Conservation (phyloP, 2,329 filamentous ascomycete species). For the Aspergillus ruber region DNA sequence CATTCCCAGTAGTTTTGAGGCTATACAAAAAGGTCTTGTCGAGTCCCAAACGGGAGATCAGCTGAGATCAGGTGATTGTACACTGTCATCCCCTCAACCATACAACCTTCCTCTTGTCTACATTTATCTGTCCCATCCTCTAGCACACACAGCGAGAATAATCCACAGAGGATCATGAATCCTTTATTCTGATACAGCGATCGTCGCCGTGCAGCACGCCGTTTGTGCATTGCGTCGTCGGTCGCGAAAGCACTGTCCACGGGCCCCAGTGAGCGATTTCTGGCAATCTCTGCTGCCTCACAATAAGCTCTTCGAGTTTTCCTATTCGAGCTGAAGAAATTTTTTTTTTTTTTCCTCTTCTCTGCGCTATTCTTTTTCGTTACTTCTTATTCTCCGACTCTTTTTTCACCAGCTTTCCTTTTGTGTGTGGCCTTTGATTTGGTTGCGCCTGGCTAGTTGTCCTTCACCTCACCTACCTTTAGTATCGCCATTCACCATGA, state of each 20-base stretch:
- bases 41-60: too few species aligned
- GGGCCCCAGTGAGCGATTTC: neutral
- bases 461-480: neutral
- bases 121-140: too few species aligned
- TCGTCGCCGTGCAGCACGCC: neutral
- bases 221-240: neutral
- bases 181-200: too few species aligned
- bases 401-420: neutral
- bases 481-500: neutral
- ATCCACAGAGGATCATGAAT: too few species aligned
- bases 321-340: neutral
- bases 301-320: neutral
- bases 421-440: neutral
- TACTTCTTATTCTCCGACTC: neutral
- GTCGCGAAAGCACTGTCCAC: neutral
- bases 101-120: too few species aligned
- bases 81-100: too few species aligned
- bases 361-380: neutral
- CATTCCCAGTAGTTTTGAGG: too few species aligned
- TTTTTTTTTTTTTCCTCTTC: neutral
- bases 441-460: neutral
- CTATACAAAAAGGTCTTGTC: too few species aligned
- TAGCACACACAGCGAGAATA: too few species aligned
- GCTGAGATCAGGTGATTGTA: too few species aligned
- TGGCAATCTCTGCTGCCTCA: neutral